phyloP scores from a whole-genome alignment of 352 stramenopile species.

The Blastocystis sp. region DNA sequence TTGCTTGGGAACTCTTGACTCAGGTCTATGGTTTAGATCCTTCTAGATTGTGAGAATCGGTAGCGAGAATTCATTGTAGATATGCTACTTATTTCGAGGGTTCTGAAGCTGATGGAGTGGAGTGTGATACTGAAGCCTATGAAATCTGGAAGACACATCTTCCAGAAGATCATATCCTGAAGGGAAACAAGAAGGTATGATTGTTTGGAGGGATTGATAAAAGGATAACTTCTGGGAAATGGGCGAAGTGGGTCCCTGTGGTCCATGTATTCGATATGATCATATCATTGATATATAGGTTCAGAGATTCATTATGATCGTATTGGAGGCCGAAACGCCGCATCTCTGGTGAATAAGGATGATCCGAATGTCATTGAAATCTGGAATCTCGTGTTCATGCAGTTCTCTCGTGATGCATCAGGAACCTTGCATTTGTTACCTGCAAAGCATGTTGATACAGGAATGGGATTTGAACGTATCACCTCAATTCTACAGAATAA shows the following conservation, averaged over 20 bases:
- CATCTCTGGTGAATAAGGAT: slow-evolving; percentile 88
- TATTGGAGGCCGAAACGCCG: slow-evolving; percentile 84
- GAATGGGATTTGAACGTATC: slow-evolving; percentile 93
- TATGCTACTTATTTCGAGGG: slow-evolving; percentile 98
- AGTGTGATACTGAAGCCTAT: slow-evolving; percentile 82
- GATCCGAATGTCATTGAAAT: slow-evolving; percentile 97
- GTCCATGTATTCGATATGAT: slow-evolving; percentile 75
- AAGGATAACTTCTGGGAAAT: slow-evolving; percentile 99
- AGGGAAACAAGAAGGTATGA: slow-evolving; percentile 59
- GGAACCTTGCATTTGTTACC: slow-evolving; percentile 81
- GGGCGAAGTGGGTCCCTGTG: slow-evolving; percentile 94
- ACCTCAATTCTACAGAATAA: slow-evolving; percentile 83
- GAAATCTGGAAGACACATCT: slow-evolving; percentile 79
- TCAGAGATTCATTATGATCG: slow-evolving; percentile 98
- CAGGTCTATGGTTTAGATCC: slow-evolving; percentile 85
- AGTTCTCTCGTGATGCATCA: slow-evolving; percentile 87
- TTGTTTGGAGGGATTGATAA: slow-evolving; percentile 69
- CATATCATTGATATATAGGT: slow-evolving; percentile 59
- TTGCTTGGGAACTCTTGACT: slow-evolving; percentile 89
- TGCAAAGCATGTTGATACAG: slow-evolving; percentile 92
- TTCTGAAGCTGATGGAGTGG: slow-evolving; percentile 75
- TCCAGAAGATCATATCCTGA: slow-evolving; percentile 69
- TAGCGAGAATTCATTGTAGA: background rate
- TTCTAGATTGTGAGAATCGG: background rate
- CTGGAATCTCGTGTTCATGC: slow-evolving; percentile 99